A percentile compares a stretch with the other conserved stretches of the same genome.
These are phyloP conservation scores for Fusarium praegraminearum DNA, from an alignment of 2,329 filamentous ascomycete species.

Conservation along the genomic window DNA sequence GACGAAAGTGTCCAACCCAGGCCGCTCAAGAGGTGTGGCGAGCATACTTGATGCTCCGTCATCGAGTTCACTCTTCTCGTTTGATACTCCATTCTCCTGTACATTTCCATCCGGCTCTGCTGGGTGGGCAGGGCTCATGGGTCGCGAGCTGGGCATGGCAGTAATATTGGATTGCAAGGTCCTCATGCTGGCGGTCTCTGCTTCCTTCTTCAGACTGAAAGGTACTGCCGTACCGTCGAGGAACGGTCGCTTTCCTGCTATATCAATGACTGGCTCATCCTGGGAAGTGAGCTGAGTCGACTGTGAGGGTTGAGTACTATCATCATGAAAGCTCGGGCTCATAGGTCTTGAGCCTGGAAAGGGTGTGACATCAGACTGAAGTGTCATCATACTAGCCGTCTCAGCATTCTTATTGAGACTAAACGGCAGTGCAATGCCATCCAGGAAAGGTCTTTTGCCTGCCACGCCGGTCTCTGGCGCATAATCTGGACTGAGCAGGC, in stretches of 20 bases:
- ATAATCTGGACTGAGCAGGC: conserved; percentile 59
- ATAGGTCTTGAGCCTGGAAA: conserved; percentile 51
- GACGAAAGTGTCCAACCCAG: conserved; percentile 65
- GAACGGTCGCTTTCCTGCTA: conserved; percentile 72
- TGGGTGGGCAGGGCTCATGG: conserved; percentile 49
- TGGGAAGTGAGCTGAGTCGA: conserved; percentile 34
- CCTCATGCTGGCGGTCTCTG: conserved; percentile 76
- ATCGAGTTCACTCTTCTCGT: conserved; percentile 15
- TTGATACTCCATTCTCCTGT: not conserved
- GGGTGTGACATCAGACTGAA: conserved; percentile 59
- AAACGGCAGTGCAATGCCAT: conserved; percentile 79
- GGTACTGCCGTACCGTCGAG: conserved; percentile 78
- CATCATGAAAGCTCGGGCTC: conserved; percentile 44
- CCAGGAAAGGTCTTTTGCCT: conserved; percentile 74
- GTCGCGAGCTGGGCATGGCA: conserved; percentile 48
- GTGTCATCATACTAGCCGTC: conserved; percentile 77
- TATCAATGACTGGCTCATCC: conserved; percentile 59
- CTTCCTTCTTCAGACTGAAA: conserved; percentile 75
- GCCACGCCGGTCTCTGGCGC: conserved; percentile 63
- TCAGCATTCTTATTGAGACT: conserved; percentile 72
- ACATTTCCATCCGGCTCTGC: not conserved
- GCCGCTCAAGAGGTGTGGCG: conserved; percentile 46
- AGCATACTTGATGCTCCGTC: conserved; percentile 9
- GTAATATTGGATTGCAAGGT: conserved; percentile 66
- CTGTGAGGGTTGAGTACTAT: conserved; percentile 29